A percentile compares a stretch with the other conserved stretches of the same genome.
phyloP scores from a whole-genome alignment of 305 asterid species.

The Solanum hybrid region DNA sequence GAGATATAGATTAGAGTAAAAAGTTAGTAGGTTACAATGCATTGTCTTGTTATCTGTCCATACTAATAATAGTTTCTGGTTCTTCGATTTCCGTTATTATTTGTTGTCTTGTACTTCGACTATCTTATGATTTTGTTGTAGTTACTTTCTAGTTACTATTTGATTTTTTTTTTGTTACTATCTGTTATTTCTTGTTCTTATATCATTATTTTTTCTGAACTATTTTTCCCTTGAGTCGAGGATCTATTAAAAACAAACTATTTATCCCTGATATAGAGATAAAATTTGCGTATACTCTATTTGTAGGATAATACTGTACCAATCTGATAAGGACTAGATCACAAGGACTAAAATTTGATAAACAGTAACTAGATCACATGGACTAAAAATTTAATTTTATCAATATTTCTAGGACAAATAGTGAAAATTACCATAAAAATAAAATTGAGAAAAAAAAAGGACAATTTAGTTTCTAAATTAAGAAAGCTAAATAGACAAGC shows the following conservation, averaged over 20 bases:
- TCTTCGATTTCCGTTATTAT: not conserved
- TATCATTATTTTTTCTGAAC: not conserved
- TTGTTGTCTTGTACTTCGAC: not conserved
- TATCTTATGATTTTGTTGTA: not conserved
- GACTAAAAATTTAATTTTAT: not conserved
- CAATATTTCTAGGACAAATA: not conserved
- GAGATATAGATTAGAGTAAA: not conserved
- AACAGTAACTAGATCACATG: not conserved
- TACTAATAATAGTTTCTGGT: not conserved
- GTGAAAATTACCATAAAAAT: not conserved
- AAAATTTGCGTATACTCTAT: too few relatives aligned
- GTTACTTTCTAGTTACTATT: not conserved
- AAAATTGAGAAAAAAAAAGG: not conserved
- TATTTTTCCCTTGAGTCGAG: not conserved
- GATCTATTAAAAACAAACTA: rapidly evolving
- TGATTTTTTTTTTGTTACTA: not conserved
- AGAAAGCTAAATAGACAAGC: not conserved
- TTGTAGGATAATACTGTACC: not conserved
- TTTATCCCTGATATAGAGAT: rapidly evolving
- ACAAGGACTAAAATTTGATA: not conserved
- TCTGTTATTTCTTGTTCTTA: not conserved
- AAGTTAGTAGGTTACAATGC: not conserved
- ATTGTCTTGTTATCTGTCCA: not conserved
- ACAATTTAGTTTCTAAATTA: not conserved
- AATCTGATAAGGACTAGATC: not conserved